Evolutionary conservation across 2,329 filamentous ascomycete genomes (phyloP).

Genomic region (Fusarium zealandicum): DNA sequence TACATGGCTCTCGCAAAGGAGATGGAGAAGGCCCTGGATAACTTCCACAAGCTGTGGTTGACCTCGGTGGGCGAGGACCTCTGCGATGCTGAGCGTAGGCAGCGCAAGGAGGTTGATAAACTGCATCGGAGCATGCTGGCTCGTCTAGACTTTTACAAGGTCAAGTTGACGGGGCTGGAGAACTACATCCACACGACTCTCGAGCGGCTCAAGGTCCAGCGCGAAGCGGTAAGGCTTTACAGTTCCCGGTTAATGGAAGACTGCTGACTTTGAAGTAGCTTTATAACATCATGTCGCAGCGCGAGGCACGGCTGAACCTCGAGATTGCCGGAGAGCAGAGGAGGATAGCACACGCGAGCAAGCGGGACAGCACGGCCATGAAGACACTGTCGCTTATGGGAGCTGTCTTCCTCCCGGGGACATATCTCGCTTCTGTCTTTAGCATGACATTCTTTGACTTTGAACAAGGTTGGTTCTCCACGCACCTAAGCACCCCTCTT

Average conservation of each 20-base stretch:
- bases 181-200: slow-evolving; percentile 69
- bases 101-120: slow-evolving; percentile 48
- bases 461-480: slow-evolving; percentile 49
- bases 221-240: slow-evolving; percentile 59
- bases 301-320: slow-evolving; percentile 69
- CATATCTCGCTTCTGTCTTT: slow-evolving; percentile 68
- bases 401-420: slow-evolving; percentile 68
- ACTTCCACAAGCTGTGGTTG: slow-evolving; percentile 48
- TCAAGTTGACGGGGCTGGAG: slow-evolving; percentile 67
- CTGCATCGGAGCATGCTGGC: slow-evolving; percentile 61
- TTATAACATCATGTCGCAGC: slow-evolving; percentile 72
- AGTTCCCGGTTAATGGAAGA: slow-evolving; percentile 12
- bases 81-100: slow-evolving; percentile 40
- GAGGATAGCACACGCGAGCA: slow-evolving; percentile 65
- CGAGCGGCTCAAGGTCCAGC: slow-evolving; percentile 66
- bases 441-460: slow-evolving; percentile 74
- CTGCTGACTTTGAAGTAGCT: slow-evolving; percentile 51
- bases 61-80: slow-evolving; percentile 24
- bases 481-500: no score
- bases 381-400: slow-evolving; percentile 70
- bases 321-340: slow-evolving; percentile 68
- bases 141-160: slow-evolving; percentile 65
- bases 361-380: slow-evolving; percentile 69
- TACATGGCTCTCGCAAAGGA: slow-evolving; percentile 62
- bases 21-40: slow-evolving; percentile 57